Percentiles rank a stretch among this genome's conserved stretches.
These are phyloP conservation scores for Helicostylum pulchrum DNA, from an alignment of 192 early-diverging fungal genomes.

Conservation along the genomic window DNA sequence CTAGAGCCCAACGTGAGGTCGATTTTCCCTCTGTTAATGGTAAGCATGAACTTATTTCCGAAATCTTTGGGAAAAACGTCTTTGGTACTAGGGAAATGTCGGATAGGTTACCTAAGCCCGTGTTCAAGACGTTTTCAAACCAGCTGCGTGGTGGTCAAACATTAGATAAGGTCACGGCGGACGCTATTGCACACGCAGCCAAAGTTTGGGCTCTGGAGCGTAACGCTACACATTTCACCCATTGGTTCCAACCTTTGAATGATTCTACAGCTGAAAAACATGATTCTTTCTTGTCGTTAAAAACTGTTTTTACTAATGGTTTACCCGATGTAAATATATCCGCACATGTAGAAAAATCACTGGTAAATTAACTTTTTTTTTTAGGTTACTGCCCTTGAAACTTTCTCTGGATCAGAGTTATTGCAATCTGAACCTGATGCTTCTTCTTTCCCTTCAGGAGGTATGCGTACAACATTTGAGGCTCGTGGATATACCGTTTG, in stretches of 20 bases:
- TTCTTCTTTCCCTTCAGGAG: slow-evolving; percentile 98
- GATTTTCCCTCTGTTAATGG: slow-evolving; percentile 75
- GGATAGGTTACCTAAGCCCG: slow-evolving; percentile 90
- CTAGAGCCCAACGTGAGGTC: slow-evolving; percentile 66
- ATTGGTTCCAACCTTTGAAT: slow-evolving; percentile 99
- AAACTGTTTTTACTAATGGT: slow-evolving; percentile 74
- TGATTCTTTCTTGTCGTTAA: slow-evolving; percentile 93
- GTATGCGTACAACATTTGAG: slow-evolving; percentile 97
- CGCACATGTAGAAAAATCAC: background rate
- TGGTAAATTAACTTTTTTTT: background rate
- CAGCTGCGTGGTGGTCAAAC: slow-evolving; percentile 88
- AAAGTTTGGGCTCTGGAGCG: slow-evolving; percentile 97
- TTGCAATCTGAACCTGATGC: slow-evolving; percentile 99
- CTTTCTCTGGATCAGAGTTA: slow-evolving; percentile 96
- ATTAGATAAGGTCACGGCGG: slow-evolving; percentile 91
- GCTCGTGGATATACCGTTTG: slow-evolving; percentile 99
- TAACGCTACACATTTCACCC: slow-evolving; percentile 97
- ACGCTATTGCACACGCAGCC: slow-evolving; percentile 98
- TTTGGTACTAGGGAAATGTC: slow-evolving; percentile 91
- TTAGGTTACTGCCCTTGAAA: slow-evolving; percentile 75
- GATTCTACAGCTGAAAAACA: slow-evolving; percentile 99
- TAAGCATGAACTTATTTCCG: slow-evolving; percentile 75
- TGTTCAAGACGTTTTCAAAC: slow-evolving; percentile 88
- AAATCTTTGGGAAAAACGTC: slow-evolving; percentile 92
- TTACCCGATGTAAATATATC: slow-evolving; percentile 70